These are phyloP conservation scores for Talaromyces piceae DNA, from an alignment of 2,329 filamentous ascomycete genomes.

Conservation along the genomic window DNA sequence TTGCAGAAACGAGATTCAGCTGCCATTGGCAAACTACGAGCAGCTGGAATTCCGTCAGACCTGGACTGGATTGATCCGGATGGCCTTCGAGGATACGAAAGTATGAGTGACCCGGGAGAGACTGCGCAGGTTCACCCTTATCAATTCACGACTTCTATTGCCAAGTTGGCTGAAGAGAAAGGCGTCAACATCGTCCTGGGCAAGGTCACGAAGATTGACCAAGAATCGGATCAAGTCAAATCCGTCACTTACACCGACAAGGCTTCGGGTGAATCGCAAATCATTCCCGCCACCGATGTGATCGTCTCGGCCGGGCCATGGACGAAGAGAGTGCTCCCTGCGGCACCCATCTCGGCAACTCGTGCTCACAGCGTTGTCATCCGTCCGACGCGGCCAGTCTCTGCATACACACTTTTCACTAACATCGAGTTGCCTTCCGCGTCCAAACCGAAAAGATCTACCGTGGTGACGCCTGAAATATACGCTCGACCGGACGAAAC, in stretches of 20 bases:
- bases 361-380: slow-evolving; percentile 59
- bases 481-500: slow-evolving; percentile 85
- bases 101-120: slow-evolving; percentile 72
- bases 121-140: slow-evolving; percentile 93
- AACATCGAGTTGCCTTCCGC: slow-evolving; percentile 66
- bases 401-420: slow-evolving; percentile 59
- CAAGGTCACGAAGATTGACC: slow-evolving; percentile 61
- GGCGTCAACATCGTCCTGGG: slow-evolving; percentile 62
- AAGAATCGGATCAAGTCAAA: slow-evolving; percentile 46
- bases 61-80: slow-evolving; percentile 76
- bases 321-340: slow-evolving; percentile 47
- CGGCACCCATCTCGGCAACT: slow-evolving; percentile 52
- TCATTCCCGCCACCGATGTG: slow-evolving; percentile 51
- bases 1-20: slow-evolving; percentile 50
- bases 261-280: slow-evolving; percentile 40
- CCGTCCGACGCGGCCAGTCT: slow-evolving; percentile 45
- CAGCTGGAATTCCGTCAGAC: slow-evolving; percentile 62
- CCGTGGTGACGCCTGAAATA: slow-evolving; percentile 77
- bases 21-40: slow-evolving; percentile 44
- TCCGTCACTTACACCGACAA: slow-evolving; percentile 58
- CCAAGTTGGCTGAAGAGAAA: slow-evolving; percentile 61
- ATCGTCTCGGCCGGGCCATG: slow-evolving; percentile 57
- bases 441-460: slow-evolving; percentile 38
- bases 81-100: slow-evolving; percentile 61
- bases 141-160: slow-evolving; percentile 81